These are phyloP conservation scores for Lunasporangiospora selenospora DNA, from an alignment of 192 early-diverging fungal genomes.

Conservation along the genomic window DNA sequence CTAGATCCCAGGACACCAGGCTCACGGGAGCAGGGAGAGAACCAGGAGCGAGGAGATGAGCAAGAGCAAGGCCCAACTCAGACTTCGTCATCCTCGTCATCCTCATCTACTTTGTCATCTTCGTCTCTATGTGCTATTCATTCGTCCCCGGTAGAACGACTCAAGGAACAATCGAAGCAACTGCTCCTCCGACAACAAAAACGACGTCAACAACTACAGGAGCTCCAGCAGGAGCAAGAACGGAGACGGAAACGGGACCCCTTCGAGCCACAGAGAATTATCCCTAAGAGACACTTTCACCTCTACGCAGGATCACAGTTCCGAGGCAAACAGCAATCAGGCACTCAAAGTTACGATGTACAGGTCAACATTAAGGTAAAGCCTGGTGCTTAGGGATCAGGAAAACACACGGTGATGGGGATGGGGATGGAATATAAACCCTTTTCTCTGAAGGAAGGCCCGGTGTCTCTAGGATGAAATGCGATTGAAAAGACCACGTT, in stretches of 20 bases:
- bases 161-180: conserved; percentile 10
- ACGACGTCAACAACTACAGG: not conserved
- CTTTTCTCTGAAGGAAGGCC: not conserved
- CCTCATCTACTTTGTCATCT: too few species aligned
- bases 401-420: not conserved
- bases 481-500: not conserved
- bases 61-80: too few species aligned
- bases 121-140: conserved; percentile 9
- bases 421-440: not conserved
- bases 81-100: too few species aligned
- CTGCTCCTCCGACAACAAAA: not conserved
- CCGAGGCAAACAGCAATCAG: conserved; percentile 69
- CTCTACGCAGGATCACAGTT: conserved; percentile 72
- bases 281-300: conserved; percentile 35
- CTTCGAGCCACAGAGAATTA: conserved; percentile 23
- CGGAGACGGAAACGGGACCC: conserved; percentile 7
- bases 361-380: conserved; percentile 76
- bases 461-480: not conserved
- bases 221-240: not conserved
- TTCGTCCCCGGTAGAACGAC: not conserved
- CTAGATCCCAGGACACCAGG: too few species aligned
- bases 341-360: conserved; percentile 68
- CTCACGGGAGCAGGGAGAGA: too few species aligned
- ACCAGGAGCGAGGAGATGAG: too few species aligned
- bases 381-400: not conserved